Percentiles rank a stretch among this genome's conserved stretches.
Conservation (phyloP, 225 moss, liverwort and hornwort genomes). For the Bryum argenteum region DNA sequence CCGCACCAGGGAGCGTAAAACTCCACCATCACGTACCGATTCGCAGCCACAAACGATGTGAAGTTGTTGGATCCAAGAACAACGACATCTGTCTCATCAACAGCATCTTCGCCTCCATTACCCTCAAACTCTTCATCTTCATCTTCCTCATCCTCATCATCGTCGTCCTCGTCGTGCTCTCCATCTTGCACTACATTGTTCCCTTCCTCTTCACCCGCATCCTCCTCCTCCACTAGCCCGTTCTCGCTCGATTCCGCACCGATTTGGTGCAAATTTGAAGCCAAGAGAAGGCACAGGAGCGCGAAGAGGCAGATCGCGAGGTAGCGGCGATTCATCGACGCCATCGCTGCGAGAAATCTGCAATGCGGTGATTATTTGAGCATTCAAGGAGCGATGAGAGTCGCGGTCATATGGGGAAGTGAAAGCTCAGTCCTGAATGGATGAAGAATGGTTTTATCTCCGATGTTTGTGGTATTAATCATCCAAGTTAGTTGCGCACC, state of each 20-base stretch:
- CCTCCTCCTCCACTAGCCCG: conserved; percentile 14
- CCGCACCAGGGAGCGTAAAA: conserved; percentile 97
- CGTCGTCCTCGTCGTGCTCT: conserved; percentile 12
- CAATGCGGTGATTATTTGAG: conserved; percentile 23
- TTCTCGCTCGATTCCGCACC: conserved; percentile 37
- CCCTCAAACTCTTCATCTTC: conserved; percentile 1
- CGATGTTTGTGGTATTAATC: neutral
- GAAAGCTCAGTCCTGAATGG: conserved; percentile 5
- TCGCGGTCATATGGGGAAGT: neutral
- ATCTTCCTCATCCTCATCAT: conserved; percentile 29
- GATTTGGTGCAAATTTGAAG: conserved; percentile 36
- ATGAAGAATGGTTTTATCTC: conserved; percentile 14
- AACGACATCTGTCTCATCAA: conserved; percentile 71
- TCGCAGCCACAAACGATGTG: conserved; percentile 64
- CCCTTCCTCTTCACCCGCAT: conserved; percentile 8
- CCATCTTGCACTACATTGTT: conserved; percentile 17
- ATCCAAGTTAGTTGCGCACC: conserved; percentile 18
- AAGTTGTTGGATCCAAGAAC: conserved; percentile 77
- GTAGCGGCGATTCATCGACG: conserved; percentile 24
- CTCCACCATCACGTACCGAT: conserved; percentile 72
- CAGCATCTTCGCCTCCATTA: neutral
- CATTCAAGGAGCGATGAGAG: neutral
- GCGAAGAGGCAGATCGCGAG: conserved; percentile 25
- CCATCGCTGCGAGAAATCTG: conserved; percentile 35
- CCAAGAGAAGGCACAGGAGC: conserved; percentile 28